Conservation (phyloP, 192 early-diverging fungal genomes). For the Spizellomyces punctatus region DNA sequence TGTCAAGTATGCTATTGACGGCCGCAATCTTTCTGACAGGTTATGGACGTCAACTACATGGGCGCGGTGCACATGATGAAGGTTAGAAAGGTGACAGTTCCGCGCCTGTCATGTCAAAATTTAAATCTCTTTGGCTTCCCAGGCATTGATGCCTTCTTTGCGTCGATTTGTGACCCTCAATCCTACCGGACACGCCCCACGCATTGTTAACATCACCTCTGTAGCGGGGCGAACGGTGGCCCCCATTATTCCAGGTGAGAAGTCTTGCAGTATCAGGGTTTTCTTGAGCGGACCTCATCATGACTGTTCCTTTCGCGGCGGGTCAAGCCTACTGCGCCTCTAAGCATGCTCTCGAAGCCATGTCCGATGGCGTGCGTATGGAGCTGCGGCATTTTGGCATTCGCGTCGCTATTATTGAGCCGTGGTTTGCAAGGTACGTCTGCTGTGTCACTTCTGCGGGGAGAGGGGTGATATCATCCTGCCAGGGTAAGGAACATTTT, state of each 20-base stretch:
- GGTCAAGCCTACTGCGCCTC: conserved; percentile 37
- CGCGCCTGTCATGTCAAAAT: too few species aligned
- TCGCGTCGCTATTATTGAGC: conserved; percentile 43
- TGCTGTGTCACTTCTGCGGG: not conserved
- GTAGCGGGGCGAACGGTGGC: conserved; percentile 23
- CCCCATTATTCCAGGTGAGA: conserved; percentile 18
- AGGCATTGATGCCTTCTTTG: too few species aligned
- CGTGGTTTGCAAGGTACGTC: conserved; percentile 23
- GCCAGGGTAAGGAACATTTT: not conserved
- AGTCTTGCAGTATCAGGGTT: not conserved
- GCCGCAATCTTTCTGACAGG: not conserved
- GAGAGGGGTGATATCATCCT: not conserved
- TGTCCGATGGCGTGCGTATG: conserved; percentile 45
- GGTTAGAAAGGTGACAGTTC: not conserved
- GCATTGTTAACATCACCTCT: conserved; percentile 41
- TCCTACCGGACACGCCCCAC: conserved; percentile 25
- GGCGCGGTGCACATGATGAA: conserved; percentile 40
- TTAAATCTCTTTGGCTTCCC: too few species aligned
- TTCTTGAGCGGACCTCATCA: not conserved
- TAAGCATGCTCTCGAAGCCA: conserved; percentile 50
- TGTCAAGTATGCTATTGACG: too few species aligned
- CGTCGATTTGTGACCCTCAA: conserved; percentile 16
- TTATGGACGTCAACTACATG: conserved; percentile 47
- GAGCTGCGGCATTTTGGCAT: conserved; percentile 53
- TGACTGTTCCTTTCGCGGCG: not conserved